Base-by-base conservation (phyloP, 1,284 basidiomycete species). In the Boletus sp. region DNA sequence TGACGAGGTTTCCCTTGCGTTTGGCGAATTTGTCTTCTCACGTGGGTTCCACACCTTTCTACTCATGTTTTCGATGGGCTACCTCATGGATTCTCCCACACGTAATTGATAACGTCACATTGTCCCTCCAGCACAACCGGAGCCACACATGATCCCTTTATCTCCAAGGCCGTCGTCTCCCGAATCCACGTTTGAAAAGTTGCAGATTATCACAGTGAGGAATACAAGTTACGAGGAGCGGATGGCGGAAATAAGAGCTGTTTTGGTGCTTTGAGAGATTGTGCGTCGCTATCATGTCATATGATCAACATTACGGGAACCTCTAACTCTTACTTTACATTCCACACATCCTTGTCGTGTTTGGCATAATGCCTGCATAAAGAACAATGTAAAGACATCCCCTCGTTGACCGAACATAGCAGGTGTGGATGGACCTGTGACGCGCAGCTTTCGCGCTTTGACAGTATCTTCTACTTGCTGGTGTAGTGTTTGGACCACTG, bases 21-120 rank as follows among this genome's bases (percentile, higher is more conserved):
- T 71, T 65, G 71, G 71, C 52, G 72, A 71, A 31, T 70, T 71
- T 28, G 64, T 74, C 61, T 71, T 64, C 37, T 72, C 74, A 67
- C 59, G 72, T 68, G 10, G 23, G 43, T 28, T 37, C 37, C 31
- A 14, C 35, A n/a, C 35, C 13, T 28, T 52, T 46, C 38, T 38
- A 46, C 13, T n/a, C n/a, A n/a, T n/a, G 10, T 23, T 46, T 11
- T 3, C 33, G 33, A 19, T 49, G 31, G 16, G 28, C 23, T 48
- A 44, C 53, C 59, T 66, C 50, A 70, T 51, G 43, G 19, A 30
- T 38, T 46, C 16, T 13, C 5, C 23, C 51, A 28, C 44, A 23
- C 59, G 23, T 52, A 72, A 67, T 54, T 68, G 16, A 61, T 71
- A 49, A 64, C 63, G 60, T 67, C 62, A 57, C 63, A 27, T 2